Evolutionary conservation across 371 early-diverging fungal genomes (phyloP), one percentile per base, ranked within the genome.

Genomic region (Batrachochytrium dendrobatidis): DNA sequence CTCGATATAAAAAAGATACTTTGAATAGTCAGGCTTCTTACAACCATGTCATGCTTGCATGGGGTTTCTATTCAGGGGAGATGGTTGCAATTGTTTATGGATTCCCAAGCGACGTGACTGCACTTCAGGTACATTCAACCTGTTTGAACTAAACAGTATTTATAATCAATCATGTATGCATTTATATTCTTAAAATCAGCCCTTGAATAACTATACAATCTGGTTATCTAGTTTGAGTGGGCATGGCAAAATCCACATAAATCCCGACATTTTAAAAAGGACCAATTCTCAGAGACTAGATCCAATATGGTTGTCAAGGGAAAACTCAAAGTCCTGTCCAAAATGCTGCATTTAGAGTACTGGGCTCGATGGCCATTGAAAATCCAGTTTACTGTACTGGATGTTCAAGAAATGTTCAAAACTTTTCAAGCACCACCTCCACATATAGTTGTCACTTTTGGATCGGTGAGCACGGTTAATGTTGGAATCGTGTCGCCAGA

Each of bases 211-310:
- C 49, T 48, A 29, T 25, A 22, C 6, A 22, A 48, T 48, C 8
- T 18, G 17, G 7, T 7, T 12, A 48, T 48, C 49, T 8, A 48
- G 49, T 48, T 48, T 48, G 49, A 48, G 24, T 48, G 49, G 49
- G 8, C 49, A 22, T 48, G 49, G 49, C 49, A 48, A 29, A 6
- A 48, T 48, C 49, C 49, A 48, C 49, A 48, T 29, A 48, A 18
- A 24, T 48, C 49, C 24, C 49, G 49, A 6, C 49, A 48, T 18
- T 24, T 48, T 29, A 48, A 48, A 18, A 24, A 8, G 25, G 29
- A 8, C 25, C 8, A 18, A 6, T 48, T 48, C 49, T 25, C 8
- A 12, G 49, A 29, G 12, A 8, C 12, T 7, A 48, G 49, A 24
- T 29, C 25, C 24, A 29, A 48, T 12, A 25, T 8, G 49, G 25